Evolutionary conservation across 768 basidiomycete genomes (phyloP).

Genomic region (Cytidiella melzeri): DNA sequence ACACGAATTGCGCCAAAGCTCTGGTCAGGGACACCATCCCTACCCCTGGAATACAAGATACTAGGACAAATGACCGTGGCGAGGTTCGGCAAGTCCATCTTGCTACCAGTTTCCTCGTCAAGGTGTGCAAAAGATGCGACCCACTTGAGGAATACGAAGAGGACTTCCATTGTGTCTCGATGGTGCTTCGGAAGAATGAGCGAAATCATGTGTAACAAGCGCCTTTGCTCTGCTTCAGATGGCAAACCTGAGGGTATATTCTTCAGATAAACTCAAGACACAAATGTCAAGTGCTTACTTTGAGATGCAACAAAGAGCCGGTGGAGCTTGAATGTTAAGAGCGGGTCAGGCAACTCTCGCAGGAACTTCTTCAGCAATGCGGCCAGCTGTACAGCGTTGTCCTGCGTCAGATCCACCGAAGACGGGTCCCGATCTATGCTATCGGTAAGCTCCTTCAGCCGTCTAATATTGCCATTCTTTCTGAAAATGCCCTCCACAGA

Average conservation of each 20-base stretch:
- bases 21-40: conserved; percentile 86
- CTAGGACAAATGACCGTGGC: conserved; percentile 98
- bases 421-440: conserved; percentile 91
- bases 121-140: conserved; percentile 94
- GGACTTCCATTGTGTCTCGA: conserved; percentile 94
- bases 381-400: conserved; percentile 96
- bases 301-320: conserved; percentile 83
- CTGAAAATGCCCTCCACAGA: conserved; percentile 98
- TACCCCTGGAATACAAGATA: conserved; percentile 85
- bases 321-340: conserved; percentile 93
- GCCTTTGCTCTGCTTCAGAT: conserved; percentile 69
- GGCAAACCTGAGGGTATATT: conserved; percentile 54
- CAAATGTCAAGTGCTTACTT: conserved; percentile 44
- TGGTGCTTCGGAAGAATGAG: conserved; percentile 88
- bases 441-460: conserved; percentile 86
- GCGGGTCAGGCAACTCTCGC: conserved; percentile 90
- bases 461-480: conserved; percentile 95
- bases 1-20: conserved; percentile 86
- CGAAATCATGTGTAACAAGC: conserved; percentile 80
- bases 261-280: conserved; percentile 8
- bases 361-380: conserved; percentile 97
- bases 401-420: conserved; percentile 86
- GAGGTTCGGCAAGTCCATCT: conserved; percentile 95
- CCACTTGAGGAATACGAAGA: conserved; percentile 99
- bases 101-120: conserved; percentile 94